These are phyloP conservation scores for Metarhizium humberi DNA, from an alignment of 2,329 filamentous ascomycete genomes.

Conservation along the genomic window DNA sequence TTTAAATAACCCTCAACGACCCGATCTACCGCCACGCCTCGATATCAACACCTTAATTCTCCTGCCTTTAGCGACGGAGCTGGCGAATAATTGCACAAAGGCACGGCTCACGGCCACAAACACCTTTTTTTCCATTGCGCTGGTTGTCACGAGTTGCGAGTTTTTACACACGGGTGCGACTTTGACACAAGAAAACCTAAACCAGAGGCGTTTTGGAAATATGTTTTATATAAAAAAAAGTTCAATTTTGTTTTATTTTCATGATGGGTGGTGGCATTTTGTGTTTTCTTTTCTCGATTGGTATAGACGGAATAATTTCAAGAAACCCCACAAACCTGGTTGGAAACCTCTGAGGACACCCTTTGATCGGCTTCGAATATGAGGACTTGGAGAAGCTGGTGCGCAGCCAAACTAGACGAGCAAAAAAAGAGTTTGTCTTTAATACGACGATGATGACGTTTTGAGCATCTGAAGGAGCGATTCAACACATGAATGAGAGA, in stretches of 20 bases:
- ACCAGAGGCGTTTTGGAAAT: not conserved
- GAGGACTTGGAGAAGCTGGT: not conserved
- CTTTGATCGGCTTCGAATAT: not conserved
- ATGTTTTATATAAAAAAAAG: not conserved
- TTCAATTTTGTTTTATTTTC: not conserved
- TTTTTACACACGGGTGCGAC: not conserved
- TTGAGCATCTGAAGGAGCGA: not conserved
- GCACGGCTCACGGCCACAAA: not conserved
- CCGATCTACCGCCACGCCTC: not conserved
- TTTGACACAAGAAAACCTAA: not conserved
- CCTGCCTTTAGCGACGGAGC: not conserved
- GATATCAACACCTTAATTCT: not conserved
- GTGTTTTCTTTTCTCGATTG: not conserved
- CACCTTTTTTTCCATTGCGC: not conserved
- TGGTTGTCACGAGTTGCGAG: not conserved
- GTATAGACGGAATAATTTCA: constrained; percentile 3
- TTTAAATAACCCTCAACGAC: constrained; percentile 16
- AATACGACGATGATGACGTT: not conserved
- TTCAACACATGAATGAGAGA: not conserved
- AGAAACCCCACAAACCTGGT: not conserved
- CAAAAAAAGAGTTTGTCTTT: not conserved
- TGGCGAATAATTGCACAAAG: not conserved
- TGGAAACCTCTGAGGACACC: not conserved
- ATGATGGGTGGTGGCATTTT: not conserved
- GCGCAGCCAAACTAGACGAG: constrained; percentile 1